phyloP scores from a whole-genome alignment of 805 yeast species.

The Kodamaea kaohsiungensis region DNA sequence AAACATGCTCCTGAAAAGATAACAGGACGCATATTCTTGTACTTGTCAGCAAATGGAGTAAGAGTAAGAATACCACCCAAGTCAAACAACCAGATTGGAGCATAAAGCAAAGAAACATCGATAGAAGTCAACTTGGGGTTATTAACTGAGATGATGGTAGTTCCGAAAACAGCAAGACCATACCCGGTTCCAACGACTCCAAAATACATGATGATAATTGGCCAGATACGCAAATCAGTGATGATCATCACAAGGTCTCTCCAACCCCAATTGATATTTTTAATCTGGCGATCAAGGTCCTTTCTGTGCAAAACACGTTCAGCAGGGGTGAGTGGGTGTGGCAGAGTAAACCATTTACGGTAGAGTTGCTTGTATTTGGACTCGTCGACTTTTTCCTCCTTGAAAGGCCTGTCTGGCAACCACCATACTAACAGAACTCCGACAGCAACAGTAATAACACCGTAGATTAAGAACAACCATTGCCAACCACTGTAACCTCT shows the following conservation, averaged over 20 bases:
- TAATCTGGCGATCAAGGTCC: conserved; percentile 60
- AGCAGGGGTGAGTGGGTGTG: conserved; percentile 51
- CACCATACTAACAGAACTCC: conserved; percentile 74
- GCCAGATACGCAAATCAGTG: conserved; percentile 72
- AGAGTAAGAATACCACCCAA: conserved; percentile 68
- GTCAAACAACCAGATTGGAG: conserved; percentile 91
- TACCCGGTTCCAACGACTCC: conserved; percentile 93
- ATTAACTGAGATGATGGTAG: conserved; percentile 67
- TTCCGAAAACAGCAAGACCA: conserved; percentile 83
- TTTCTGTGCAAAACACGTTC: conserved; percentile 57
- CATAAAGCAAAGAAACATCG: conserved; percentile 71
- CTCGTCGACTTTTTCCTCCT: background rate
- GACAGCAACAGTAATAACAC: conserved; percentile 61
- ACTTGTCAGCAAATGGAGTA: conserved; percentile 80
- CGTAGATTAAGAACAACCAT: conserved; percentile 82
- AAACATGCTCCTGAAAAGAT: conserved; percentile 63
- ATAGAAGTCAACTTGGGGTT: conserved; percentile 66
- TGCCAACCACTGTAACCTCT: conserved; percentile 80
- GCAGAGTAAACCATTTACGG: conserved; percentile 28
- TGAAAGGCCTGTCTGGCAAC: conserved; percentile 77
- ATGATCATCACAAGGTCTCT: conserved; percentile 56
- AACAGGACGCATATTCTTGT: conserved; percentile 55
- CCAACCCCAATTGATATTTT: conserved; percentile 54
- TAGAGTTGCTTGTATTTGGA: conserved; percentile 21
- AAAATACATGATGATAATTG: conserved; percentile 81